Base-by-base conservation (phyloP, 2,329 filamentous ascomycete genomes). In the Sporothrix dimorphospora region DNA sequence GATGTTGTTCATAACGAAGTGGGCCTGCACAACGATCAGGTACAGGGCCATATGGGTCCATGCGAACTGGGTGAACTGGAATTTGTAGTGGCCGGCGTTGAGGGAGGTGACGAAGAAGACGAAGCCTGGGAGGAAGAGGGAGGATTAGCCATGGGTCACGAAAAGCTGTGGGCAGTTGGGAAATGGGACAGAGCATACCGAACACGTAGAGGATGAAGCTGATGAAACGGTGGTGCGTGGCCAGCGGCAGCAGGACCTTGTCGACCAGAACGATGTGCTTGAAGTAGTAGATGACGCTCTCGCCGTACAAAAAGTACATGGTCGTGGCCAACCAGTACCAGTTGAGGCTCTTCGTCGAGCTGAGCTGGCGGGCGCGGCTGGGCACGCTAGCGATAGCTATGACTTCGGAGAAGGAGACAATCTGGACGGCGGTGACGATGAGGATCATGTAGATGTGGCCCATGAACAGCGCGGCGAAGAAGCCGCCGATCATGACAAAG, bases 1-100 rank as follows among this genome's bases (percentile, higher is more conserved):
- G 76, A 99, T 92, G 82, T 99, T 99, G 87, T 99, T 99, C 93
- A 99, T 98, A 84, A 98, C 94, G 81, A 99, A 99, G 81, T 99
- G 96, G 16, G 96, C 94, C 82, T 99, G 94, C 6, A 97, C 94
- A 51, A 98, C 95, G 78, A 99, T 98, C 78, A 99, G 87, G 85
- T 97, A 98, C 24, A 99, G 89, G 5, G 97, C 96, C 94, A 99
- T 98, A 81, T 99, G 96, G 16, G 96, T 98, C 96, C 96, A 99
- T 70, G 94, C 96, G 79, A 98, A 99, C 82, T 99, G 96, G 74
- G 94, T 97, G 83, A 99, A 99, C 82, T 99, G 96, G 84, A 99
- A 98, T 81, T 92, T 93, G 86, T 98, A 98, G 83, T 98, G 93
- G 55, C 95, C 94, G 76, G 97, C 95, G 82, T 98, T 93, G 71